These are phyloP conservation scores for Nothophytophthora sp. DNA, from an alignment of 352 stramenopile species.

Conservation along the genomic window DNA sequence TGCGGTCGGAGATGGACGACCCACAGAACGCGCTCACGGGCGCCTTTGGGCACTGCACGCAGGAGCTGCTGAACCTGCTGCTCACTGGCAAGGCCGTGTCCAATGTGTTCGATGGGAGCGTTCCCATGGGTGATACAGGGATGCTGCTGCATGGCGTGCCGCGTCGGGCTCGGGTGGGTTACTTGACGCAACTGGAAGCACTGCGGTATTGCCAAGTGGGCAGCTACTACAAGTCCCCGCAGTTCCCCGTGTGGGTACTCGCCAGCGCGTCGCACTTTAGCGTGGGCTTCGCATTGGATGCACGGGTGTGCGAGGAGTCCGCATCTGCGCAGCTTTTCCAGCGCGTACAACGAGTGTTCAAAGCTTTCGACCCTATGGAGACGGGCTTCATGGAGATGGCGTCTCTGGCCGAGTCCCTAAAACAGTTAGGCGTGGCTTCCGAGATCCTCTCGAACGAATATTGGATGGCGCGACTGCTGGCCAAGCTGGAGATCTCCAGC, in stretches of 20 bases:
- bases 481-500: constrained; percentile 53
- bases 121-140: constrained; percentile 77
- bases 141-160: constrained; percentile 70
- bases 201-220: constrained; percentile 92
- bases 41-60: constrained; percentile 78
- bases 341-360: constrained; percentile 88
- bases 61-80: constrained; percentile 89
- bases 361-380: constrained; percentile 85
- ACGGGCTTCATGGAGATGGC: constrained; percentile 84
- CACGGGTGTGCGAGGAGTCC: constrained; percentile 58
- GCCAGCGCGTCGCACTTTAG: constrained; percentile 91
- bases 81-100: constrained; percentile 76
- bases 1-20: constrained; percentile 83
- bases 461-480: constrained; percentile 61
- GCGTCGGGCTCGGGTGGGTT: constrained; percentile 63
- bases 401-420: constrained; percentile 60
- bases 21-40: constrained; percentile 51
- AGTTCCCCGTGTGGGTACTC: constrained; percentile 90
- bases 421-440: constrained; percentile 58
- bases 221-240: constrained; percentile 89
- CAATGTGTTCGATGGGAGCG: constrained; percentile 84
- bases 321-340: constrained; percentile 80
- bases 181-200: constrained; percentile 90
- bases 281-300: constrained; percentile 81
- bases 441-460: constrained; percentile 62